Percentiles rank a stretch among this genome's conserved stretches.
phyloP scores from a whole-genome alignment of 352 stramenopile species.

The Globisporangium abappressorium region DNA sequence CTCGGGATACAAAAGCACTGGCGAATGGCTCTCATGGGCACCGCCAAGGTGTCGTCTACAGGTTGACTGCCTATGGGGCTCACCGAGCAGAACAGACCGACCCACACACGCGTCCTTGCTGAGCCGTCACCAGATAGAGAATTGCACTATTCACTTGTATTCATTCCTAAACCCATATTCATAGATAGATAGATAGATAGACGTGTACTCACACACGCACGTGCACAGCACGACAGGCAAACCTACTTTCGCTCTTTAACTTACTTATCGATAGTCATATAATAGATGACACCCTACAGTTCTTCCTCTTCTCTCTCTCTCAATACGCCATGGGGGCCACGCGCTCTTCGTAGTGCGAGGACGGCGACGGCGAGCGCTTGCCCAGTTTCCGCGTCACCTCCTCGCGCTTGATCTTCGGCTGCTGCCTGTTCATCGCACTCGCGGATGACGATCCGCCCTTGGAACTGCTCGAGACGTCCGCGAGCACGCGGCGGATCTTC shows the following conservation, averaged over 20 bases:
- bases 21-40: too few species aligned
- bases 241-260: not conserved
- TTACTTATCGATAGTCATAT: not conserved
- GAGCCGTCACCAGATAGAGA: too few species aligned
- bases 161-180: not conserved
- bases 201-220: not conserved
- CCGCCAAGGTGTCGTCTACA: too few species aligned
- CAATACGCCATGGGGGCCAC: slow-evolving; percentile 8
- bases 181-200: not conserved
- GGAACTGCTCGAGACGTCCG: not conserved
- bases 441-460: not conserved
- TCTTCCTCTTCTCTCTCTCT: not conserved
- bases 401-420: not conserved
- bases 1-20: too few species aligned
- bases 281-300: not conserved
- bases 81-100: too few species aligned
- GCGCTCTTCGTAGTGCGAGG: slow-evolving; percentile 2
- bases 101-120: too few species aligned
- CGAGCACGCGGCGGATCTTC: slow-evolving; percentile 13
- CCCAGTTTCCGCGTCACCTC: not conserved
- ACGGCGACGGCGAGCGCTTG: slow-evolving; percentile 5
- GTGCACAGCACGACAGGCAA: too few species aligned
- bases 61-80: too few species aligned
- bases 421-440: not conserved
- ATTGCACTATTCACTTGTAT: too few species aligned